Evolutionary conservation across 1,284 basidiomycete species (phyloP).

Genomic region (Ustilago xerochloae): DNA sequence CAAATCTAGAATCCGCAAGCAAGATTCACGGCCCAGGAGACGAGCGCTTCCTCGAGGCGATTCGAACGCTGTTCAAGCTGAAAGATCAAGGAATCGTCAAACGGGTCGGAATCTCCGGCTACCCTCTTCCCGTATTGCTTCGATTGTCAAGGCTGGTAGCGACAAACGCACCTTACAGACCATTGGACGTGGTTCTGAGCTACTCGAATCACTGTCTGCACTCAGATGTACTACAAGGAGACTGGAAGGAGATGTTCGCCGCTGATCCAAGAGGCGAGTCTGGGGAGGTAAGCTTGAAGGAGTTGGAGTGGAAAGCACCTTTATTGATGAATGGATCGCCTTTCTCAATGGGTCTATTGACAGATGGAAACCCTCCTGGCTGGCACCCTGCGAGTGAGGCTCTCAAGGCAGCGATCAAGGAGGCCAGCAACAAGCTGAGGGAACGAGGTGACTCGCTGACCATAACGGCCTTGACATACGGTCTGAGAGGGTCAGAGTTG

Average conservation of each 20-base stretch:
- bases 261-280: constrained; percentile 22
- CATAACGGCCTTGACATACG: constrained; percentile 56
- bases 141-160: constrained; percentile 81
- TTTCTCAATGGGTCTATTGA: constrained; percentile 89
- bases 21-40: constrained; percentile 81
- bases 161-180: constrained; percentile 50
- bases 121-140: constrained; percentile 87
- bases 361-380: constrained; percentile 73
- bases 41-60: constrained; percentile 79
- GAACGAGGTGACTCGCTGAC: constrained; percentile 44
- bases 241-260: constrained; percentile 52
- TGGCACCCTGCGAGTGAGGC: constrained; percentile 86
- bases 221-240: constrained; percentile 52
- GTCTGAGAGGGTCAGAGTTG: constrained; percentile 53
- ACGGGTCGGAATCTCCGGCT: constrained; percentile 87
- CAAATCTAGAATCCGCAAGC: constrained; percentile 72
- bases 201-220: constrained; percentile 66
- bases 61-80: constrained; percentile 78
- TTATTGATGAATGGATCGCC: constrained; percentile 88
- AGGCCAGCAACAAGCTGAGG: constrained; percentile 31
- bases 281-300: constrained; percentile 1
- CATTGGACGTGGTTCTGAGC: constrained; percentile 67
- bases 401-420: constrained; percentile 70
- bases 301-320: constrained; percentile 56
- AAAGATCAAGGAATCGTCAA: constrained; percentile 82